These are phyloP conservation scores for Gracilaria domingensis DNA, from an alignment of 23 red algal species.

Conservation along the genomic window DNA sequence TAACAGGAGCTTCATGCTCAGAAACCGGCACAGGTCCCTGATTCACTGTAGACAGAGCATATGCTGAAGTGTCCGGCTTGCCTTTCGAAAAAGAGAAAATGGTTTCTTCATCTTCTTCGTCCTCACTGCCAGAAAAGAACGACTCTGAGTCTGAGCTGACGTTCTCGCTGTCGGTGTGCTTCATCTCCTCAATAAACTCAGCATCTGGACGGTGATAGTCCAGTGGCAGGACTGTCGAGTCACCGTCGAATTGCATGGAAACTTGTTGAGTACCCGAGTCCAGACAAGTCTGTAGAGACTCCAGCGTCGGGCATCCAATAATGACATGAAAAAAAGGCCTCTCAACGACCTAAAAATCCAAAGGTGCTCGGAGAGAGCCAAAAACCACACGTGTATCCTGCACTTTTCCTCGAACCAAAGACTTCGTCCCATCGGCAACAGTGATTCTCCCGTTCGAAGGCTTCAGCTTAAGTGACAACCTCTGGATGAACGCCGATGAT, in stretches of 20 bases:
- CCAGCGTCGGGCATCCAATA: not conserved
- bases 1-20: no score
- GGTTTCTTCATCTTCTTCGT: no score
- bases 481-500: conserved; percentile 7
- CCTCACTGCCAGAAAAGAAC: no score
- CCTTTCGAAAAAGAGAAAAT: no score
- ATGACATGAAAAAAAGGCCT: not conserved
- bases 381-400: not conserved
- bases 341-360: not conserved
- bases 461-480: not conserved
- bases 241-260: not conserved
- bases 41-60: no score
- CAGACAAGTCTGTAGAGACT: not conserved
- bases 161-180: no score
- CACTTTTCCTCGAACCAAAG: not conserved
- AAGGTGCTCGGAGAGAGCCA: not conserved
- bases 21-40: no score
- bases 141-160: no score
- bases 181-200: no score
- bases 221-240: not conserved
- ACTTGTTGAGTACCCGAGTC: not conserved
- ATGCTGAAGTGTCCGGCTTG: no score
- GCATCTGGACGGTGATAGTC: not conserved
- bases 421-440: not conserved
- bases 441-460: not conserved